These are phyloP conservation scores for Geotrichum candidum DNA, from an alignment of 1,139 yeast genomes.

Conservation along the genomic window DNA sequence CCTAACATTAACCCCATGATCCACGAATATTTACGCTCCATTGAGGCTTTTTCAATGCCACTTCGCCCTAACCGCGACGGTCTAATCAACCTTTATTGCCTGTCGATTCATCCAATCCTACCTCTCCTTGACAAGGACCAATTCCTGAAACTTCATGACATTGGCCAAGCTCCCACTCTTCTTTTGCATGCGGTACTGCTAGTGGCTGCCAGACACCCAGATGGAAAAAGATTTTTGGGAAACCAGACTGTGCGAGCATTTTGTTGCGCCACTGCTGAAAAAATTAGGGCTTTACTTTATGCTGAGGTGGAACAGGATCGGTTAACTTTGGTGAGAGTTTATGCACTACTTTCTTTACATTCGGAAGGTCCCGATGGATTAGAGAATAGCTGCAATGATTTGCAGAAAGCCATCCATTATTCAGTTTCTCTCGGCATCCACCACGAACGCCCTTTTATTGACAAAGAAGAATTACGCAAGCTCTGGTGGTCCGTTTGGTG, in stretches of 20 bases:
- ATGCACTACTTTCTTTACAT: conserved; percentile 32
- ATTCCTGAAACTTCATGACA: conserved; percentile 35
- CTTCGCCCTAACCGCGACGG: conserved; percentile 33
- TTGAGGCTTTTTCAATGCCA: conserved; percentile 40
- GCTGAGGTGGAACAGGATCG: conserved; percentile 43
- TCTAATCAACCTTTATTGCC: conserved; percentile 36
- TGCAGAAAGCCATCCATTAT: conserved; percentile 38
- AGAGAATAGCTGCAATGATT: conserved; percentile 39
- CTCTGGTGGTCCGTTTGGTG: conserved; percentile 43
- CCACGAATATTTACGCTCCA: conserved; percentile 34
- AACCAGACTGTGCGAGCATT: conserved; percentile 34
- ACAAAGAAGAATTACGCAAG: conserved; percentile 31
- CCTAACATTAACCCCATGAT: conserved; percentile 32
- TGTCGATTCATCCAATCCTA: conserved; percentile 36
- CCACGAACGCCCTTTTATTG: conserved; percentile 34
- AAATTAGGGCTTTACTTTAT: conserved; percentile 39
- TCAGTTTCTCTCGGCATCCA: conserved; percentile 40
- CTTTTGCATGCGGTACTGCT: conserved; percentile 39
- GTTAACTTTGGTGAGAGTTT: conserved; percentile 37
- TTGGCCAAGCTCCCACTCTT: conserved; percentile 38
- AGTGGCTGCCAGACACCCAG: conserved; percentile 38
- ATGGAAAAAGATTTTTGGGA: conserved; percentile 34
- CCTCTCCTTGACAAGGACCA: conserved; percentile 38
- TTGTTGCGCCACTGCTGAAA: conserved; percentile 33
- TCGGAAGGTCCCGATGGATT: conserved; percentile 39